Percentiles rank a stretch among this genome's conserved stretches.
Evolutionary conservation across 2,329 filamentous ascomycete species (phyloP).

Genomic region (Incumbomyces delicatus): DNA sequence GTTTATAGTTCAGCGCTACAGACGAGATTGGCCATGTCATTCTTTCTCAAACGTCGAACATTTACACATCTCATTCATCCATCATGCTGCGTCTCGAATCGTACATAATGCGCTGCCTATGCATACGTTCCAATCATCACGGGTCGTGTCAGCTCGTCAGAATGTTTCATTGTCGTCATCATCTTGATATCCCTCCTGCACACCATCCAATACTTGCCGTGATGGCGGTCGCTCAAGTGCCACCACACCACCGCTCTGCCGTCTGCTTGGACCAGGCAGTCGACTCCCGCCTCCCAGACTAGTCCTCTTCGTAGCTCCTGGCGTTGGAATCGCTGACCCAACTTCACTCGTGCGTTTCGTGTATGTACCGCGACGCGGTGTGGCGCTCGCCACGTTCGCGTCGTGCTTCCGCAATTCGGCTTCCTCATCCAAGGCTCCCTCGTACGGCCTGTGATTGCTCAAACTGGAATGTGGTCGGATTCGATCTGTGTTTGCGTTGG

Average conservation of each 20-base stretch:
- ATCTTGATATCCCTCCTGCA: constrained; percentile 12
- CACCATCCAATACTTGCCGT: constrained; percentile 13
- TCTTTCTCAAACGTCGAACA: no score
- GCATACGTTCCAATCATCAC: background rate
- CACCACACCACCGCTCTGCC: constrained; percentile 10
- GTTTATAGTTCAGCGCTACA: no score
- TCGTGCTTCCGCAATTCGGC: background rate
- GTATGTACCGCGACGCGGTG: constrained; percentile 25
- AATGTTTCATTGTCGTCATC: constrained; percentile 19
- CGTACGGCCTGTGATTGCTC: constrained; percentile 16
- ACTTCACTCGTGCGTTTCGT: constrained; percentile 34
- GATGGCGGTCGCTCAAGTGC: constrained; percentile 13
- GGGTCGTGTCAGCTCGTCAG: constrained; percentile 9
- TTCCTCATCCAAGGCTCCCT: constrained; percentile 20
- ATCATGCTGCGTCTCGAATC: background rate
- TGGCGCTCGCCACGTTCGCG: constrained; percentile 9
- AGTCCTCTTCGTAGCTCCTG: constrained; percentile 12
- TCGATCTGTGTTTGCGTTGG: constrained; percentile 22
- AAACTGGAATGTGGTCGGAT: constrained; percentile 21
- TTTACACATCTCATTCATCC: constrained; percentile 8
- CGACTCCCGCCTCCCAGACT: constrained; percentile 12
- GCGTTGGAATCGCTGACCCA: constrained; percentile 22
- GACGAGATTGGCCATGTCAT: no score
- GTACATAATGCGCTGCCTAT: background rate
- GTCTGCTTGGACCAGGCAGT: constrained; percentile 8